Evolutionary conservation across 148 eudicot genomes (phyloP), one percentile per base, ranked within the genome.

Genomic region (Rhododendron vialii): DNA sequence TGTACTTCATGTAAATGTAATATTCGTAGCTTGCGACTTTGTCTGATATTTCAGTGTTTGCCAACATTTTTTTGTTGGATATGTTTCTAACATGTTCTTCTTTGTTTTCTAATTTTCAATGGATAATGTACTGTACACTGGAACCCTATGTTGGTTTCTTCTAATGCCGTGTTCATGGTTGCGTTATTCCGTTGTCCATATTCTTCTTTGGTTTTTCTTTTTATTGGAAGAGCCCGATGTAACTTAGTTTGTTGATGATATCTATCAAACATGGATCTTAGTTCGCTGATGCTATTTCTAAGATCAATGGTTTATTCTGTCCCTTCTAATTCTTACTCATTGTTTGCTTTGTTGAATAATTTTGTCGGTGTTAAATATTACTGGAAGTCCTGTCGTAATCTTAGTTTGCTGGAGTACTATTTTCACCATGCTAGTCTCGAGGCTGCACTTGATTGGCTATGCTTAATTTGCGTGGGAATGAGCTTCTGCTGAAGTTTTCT

Each of bases 371-470:
- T 9, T 57, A 33, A 35, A 3, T 59, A 22, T 57, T 36, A 35
- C 20, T 48, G 47, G 38, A 82, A 41, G 15, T 26, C 14, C 35
- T 47, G 57, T 18, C 57, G 50, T 26, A 50, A 51, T 83, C n/a
- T 45, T 35, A 28, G 17, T 22, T n/a, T 43, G 67, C 28, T 74
- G 51, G 71, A 63, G 17, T 36, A 11, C 45, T 78, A 63, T 55
- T 33, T n/a, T 41, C 55, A 20, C 5, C 11, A 61, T 86, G 94
- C 98, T 81, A 92, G 96, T 48, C 93, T 95, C 86, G 98, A 96
- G 88, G 89, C 88, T 90, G 98, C 99, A 51, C 93, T 96, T 87
- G 98, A 96, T 86, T 96, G 99, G 99, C 77, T 96, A 85, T 96
- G 99, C 92, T 92, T 96, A 96, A 93, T 90, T 90, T 96, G 82